Conservation (phyloP, 176 grass and related monocot species). For the Carex scoparia region DNA sequence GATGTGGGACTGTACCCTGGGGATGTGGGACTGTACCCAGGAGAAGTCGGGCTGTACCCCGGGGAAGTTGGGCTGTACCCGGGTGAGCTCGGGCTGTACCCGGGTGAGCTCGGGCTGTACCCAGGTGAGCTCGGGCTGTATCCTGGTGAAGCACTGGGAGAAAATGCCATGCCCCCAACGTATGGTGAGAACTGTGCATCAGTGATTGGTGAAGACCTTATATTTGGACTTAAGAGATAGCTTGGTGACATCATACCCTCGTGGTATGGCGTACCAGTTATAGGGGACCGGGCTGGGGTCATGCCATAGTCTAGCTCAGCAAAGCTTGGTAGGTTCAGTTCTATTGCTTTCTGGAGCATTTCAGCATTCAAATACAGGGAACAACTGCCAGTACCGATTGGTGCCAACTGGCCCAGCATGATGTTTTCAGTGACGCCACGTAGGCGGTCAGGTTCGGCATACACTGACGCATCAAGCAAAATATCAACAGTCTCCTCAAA, state of each 20-base stretch:
- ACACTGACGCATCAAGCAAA: constrained; percentile 86
- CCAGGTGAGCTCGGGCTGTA: constrained; percentile 75
- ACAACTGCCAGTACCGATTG: constrained; percentile 78
- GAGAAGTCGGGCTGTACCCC: constrained; percentile 60
- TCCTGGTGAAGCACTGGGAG: constrained; percentile 64
- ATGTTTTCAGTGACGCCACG: constrained; percentile 97
- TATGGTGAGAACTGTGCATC: constrained; percentile 93
- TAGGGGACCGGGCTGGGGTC: constrained; percentile 72
- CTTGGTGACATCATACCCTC: constrained; percentile 99
- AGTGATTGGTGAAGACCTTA: constrained; percentile 81
- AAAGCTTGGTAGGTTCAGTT: constrained; percentile 87
- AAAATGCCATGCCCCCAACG: constrained; percentile 85
- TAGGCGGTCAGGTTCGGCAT: constrained; percentile 79
- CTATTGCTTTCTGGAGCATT: constrained; percentile 96
- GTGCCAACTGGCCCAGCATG: constrained; percentile 91
- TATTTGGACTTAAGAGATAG: constrained; percentile 81
- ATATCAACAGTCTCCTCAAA: constrained; percentile 96
- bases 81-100: constrained; percentile 75
- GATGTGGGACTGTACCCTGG: constrained; percentile 59
- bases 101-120: constrained; percentile 70
- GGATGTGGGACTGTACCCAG: constrained; percentile 56
- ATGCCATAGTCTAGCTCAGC: constrained; percentile 69
- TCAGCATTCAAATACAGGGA: constrained; percentile 84
- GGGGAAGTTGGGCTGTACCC: constrained; percentile 66
- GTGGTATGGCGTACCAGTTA: constrained; percentile 71